A percentile compares a stretch with the other conserved stretches of the same genome.
Evolutionary conservation across 208 protist species (phyloP).

Genomic region (Leishmania major): DNA sequence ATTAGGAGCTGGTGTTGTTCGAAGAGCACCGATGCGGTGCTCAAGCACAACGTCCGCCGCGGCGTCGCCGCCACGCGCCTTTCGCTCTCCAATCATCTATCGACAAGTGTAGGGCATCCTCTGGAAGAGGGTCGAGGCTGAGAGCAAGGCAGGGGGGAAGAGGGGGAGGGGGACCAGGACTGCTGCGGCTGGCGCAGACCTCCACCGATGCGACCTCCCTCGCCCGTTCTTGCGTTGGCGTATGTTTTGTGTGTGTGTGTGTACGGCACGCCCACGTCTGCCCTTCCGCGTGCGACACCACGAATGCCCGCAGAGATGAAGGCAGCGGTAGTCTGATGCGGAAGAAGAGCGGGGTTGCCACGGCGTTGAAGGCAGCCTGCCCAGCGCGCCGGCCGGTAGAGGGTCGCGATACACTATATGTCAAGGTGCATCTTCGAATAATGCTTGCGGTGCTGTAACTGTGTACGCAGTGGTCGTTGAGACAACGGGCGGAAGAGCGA

Average conservation of each 20-base stretch:
- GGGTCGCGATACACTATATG: background rate
- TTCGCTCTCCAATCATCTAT: slow-evolving; percentile 26
- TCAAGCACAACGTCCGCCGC: background rate
- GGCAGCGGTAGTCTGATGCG: background rate
- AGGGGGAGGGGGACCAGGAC: background rate
- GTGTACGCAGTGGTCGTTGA: background rate
- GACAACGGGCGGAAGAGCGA: background rate
- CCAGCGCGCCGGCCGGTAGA: background rate
- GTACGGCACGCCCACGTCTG: background rate
- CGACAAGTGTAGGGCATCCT: background rate
- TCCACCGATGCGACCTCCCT: background rate
- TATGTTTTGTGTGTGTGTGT: background rate
- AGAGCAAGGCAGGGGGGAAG: background rate
- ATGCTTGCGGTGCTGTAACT: background rate
- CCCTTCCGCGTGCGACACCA: background rate
- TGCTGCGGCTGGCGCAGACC: background rate
- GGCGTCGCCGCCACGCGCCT: background rate
- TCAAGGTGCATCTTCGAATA: background rate
- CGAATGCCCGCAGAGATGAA: background rate
- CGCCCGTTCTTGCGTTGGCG: background rate
- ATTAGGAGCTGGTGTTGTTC: too few species aligned
- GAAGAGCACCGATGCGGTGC: background rate
- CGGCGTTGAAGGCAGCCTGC: background rate
- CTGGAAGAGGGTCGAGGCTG: background rate
- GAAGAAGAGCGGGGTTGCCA: background rate